These are phyloP conservation scores for Stemphylium beticola DNA, from an alignment of 2,329 filamentous ascomycete species.

Conservation along the genomic window DNA sequence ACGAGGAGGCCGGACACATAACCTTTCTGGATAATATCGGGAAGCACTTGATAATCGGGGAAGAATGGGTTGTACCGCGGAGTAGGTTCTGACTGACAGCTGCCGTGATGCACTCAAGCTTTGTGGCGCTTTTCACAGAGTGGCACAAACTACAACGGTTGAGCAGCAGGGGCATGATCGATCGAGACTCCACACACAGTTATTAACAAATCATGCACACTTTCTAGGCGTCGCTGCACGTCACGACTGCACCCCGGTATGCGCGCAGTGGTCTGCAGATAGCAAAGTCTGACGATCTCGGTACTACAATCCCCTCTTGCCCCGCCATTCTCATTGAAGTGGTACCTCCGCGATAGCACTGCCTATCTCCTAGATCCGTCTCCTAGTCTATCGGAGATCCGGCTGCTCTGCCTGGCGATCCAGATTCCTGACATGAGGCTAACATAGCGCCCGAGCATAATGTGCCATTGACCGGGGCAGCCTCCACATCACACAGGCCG, in stretches of 20 bases:
- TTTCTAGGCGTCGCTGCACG: not conserved
- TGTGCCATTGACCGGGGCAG: constrained; percentile 12
- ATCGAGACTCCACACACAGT: constrained; percentile 1
- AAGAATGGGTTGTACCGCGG: not conserved
- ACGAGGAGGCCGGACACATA: constrained; percentile 12
- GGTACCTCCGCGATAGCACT: constrained; percentile 7
- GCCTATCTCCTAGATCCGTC: not conserved
- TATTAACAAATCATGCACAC: not conserved
- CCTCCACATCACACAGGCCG: constrained; percentile 2
- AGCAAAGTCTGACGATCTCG: not conserved
- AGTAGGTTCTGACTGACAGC: constrained; percentile 28
- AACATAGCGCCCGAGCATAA: constrained; percentile 11
- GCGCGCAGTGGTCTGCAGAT: not conserved
- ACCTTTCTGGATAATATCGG: not conserved
- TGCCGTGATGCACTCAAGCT: constrained; percentile 39
- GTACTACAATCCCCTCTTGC: constrained; percentile 6
- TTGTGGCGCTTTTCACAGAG: constrained; percentile 40
- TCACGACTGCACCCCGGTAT: not conserved
- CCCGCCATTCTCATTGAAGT: constrained; percentile 4
- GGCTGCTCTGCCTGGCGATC: not conserved
- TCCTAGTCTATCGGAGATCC: not conserved
- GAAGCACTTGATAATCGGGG: not conserved
- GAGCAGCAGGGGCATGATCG: constrained; percentile 9
- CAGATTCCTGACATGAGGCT: not conserved
- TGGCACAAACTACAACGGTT: constrained; percentile 17